Conservation (phyloP, 2,329 filamentous ascomycete species). For the Xylaria polymorpha region DNA sequence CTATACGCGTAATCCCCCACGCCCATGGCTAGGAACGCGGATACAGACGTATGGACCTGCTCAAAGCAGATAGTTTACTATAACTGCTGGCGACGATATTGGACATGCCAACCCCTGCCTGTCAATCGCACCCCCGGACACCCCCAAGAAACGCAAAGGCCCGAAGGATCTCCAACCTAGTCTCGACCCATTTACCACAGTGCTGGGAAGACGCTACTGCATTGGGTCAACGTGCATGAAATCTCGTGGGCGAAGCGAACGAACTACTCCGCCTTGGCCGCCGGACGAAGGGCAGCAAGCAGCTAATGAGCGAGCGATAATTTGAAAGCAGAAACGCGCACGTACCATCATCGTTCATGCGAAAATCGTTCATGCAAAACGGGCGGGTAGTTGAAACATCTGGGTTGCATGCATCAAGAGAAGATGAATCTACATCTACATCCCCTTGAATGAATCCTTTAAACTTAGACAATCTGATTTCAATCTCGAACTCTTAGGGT, state of each 20-base stretch:
- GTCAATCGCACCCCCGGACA: not conserved
- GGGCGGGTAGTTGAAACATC: not conserved
- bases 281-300: not conserved
- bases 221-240: constrained; percentile 21
- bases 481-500: not conserved
- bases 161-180: constrained; percentile 33
- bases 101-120: constrained; percentile 13
- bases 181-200: constrained; percentile 32
- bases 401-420: not conserved
- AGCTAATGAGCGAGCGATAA: not conserved
- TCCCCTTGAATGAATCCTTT: constrained; percentile 9
- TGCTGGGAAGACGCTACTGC: constrained; percentile 34
- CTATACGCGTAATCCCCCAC: constrained; percentile 17
- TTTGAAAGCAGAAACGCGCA: constrained; percentile 12
- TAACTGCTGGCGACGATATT: not conserved
- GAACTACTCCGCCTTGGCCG: not conserved
- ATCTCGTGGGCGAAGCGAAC: constrained; percentile 5
- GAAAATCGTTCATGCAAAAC: not conserved
- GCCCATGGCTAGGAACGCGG: not conserved
- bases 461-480: not conserved
- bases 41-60: not conserved
- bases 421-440: constrained; percentile 1
- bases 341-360: not conserved
- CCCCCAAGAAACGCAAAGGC: constrained; percentile 10
- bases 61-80: constrained; percentile 6